Base-by-base conservation (phyloP, 83 land plant species). In the Thuja plicata region DNA sequence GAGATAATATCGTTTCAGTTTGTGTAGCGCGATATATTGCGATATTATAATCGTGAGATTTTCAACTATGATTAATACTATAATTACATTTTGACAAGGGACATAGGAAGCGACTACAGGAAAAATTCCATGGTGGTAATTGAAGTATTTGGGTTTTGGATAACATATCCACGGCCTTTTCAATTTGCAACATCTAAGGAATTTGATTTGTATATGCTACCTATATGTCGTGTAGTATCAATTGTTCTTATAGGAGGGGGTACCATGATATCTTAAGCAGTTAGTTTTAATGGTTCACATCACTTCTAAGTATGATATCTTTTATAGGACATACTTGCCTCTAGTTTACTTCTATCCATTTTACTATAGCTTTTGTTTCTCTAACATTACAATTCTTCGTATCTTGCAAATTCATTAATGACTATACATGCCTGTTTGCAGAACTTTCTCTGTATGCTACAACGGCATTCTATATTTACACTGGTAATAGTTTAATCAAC, bases 51-150 rank as follows among this genome's bases (percentile, higher is more conserved):
- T n/a, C n/a, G n/a, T n/a, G n/a, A n/a, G n/a, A n/a, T n/a, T n/a
- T n/a, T n/a, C n/a, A n/a, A n/a, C n/a, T n/a, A n/a, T n/a, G n/a
- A n/a, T n/a, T n/a, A n/a, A 57, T 57, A 17, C 90, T 90, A 89
- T 90, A 88, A 62, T 90, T 21, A 60, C 86, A 81, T 90, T 88
- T 41, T 73, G 70, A 57, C 81, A 62, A 55, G 90, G 91, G 86
- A 88, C 89, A 62, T 55, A 90, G 24, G 78, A 85, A 55, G 60
- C 85, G 27, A 81, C 86, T 62, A 88, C 13, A 46, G 19, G 80
- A 57, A 88, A 81, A 16, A 38, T 41, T 35, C 86, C 86, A 37
- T 62, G 50, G 57, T 46, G 50, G 83, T 43, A 90, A 55, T 88
- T 81, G 0, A 17, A 57, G 19, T 57, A 15, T 54, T 12, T 13